Evolutionary conservation across 371 early-diverging fungal genomes (phyloP), one percentile per base, ranked within the genome.

Genomic region (Coemansia linderi): DNA sequence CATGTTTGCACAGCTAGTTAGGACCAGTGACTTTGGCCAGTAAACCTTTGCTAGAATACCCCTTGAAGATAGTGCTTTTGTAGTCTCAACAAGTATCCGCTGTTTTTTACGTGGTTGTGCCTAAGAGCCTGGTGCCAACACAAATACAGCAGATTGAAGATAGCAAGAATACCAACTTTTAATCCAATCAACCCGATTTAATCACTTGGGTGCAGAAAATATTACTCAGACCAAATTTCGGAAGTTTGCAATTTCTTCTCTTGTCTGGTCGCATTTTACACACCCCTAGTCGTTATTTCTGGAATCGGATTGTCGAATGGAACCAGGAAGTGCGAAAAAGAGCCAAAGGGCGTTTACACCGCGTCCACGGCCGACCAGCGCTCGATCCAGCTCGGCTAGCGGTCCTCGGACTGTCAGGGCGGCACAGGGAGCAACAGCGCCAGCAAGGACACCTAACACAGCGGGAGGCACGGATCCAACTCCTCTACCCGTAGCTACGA

Each of bases 1-100:
- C 27, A 80, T 83, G 12, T 74, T 84, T 58, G 73, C 73, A 3
- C 40, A 61, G 24, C 60, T 73, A 3, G 65, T 73, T 4, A 61
- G 43, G 29, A 59, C 68, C 29, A 67, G 68, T 54, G 69, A 72
- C 24, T 73, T 70, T 66, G 13, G 50, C 19, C 50, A 65, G 24
- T 67, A 46, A 43, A 19, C 37, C 33, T 24, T 29, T 52, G 31
- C 17, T 56, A n/a, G 10, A 24, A 9, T 24, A 3, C 24, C 24
- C 12, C 5, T 17, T 24, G 13, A 56, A 31, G 31, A 56, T 29
- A 29, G 15, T 29, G 4, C 12, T 37, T 7, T 29, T 24, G 37
- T 38, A 9, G n/a, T n/a, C 13, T 3, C 38, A 36, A 37, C 13
- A 37, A 13, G 12, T n/a, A 37, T 15, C 6, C 38, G 8, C 15